Base-by-base conservation (phyloP, 306 rosid species). In the Ziziphus jujuba region DNA sequence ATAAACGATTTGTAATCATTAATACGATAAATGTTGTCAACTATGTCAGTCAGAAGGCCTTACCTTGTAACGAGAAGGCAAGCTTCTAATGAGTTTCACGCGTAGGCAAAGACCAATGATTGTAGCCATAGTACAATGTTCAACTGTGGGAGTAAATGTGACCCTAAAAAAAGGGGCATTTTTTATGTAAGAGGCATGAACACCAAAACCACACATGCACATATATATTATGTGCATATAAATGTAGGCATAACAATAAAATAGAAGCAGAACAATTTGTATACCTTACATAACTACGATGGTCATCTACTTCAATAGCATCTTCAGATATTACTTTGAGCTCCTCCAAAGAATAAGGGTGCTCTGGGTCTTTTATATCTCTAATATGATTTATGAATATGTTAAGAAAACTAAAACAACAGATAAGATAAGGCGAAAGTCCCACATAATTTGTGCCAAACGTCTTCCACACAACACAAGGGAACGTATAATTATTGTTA, bases 101-200 rank as follows among this genome's bases (percentile, higher is more conserved):
- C 95, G 82, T 50, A 95, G 47, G 85, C 99, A 95, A 49, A 95
- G 87, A 69, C 99, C 99, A 70, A 95, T 95, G 67, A 95, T 69
- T 2, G 97, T 83, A 15, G 96, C 99, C 99, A 95, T 95, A 65
- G 95, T 90, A 71, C 99, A 95, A 79, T 95, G 99, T 82, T 88
- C 89, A 65, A 95, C 95, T 0, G 97, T 90, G 11, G 99, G 97
- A 65, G 97, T 90, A 82, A 95, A 95, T 8, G 92, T 95, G 57
- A 95, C 95, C 80, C 96, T 95, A 79, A 62, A 47, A 65, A n/a
- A 65, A 15, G 36, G 6, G 4, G 35, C 74, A 61, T 60, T 11
- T 17, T 63, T 56, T 55, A 54, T 51, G 7, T 55, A 43, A 52
- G 47, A 21, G 63, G 22, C 52, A 40, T 6, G 11, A 59, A 54